These are phyloP conservation scores for Solanum appendiculatum DNA, from an alignment of 257 asterid genomes.

Conservation along the genomic window DNA sequence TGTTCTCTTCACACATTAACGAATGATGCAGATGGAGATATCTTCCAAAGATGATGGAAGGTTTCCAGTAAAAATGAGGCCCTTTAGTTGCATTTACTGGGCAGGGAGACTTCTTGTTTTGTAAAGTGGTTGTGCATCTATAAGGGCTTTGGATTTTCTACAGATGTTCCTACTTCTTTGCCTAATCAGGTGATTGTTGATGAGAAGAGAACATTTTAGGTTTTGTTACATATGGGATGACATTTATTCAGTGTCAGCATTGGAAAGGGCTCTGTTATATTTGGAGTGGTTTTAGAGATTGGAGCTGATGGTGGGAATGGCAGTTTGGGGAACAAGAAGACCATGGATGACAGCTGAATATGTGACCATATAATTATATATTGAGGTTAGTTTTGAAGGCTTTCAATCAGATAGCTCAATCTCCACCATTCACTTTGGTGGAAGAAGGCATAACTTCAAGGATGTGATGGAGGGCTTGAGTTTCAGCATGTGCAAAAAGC, in stretches of 20 bases:
- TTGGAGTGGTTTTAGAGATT: slow-evolving; percentile 18
- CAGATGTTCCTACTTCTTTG: slow-evolving; percentile 18
- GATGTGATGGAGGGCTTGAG: slow-evolving; percentile 27
- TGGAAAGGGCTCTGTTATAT: slow-evolving; percentile 18
- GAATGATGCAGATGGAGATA: slow-evolving; percentile 31
- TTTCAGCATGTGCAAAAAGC: slow-evolving; percentile 36
- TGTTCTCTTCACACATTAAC: slow-evolving; percentile 20
- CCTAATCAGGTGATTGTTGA: slow-evolving; percentile 31
- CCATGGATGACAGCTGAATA: slow-evolving; percentile 8
- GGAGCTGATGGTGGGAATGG: slow-evolving; percentile 10
- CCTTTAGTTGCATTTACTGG: slow-evolving; percentile 23
- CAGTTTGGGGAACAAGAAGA: slow-evolving; percentile 21
- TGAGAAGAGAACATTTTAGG: slow-evolving; percentile 30
- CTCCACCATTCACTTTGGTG: slow-evolving; percentile 13
- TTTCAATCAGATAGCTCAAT: slow-evolving; percentile 12
- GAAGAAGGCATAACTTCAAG: slow-evolving; percentile 14
- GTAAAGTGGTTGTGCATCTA: slow-evolving; percentile 22
- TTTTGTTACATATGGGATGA: slow-evolving; percentile 30
- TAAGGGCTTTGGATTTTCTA: slow-evolving; percentile 22
- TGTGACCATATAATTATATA: slow-evolving; percentile 19
- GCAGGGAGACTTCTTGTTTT: slow-evolving; percentile 25
- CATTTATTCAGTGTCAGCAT: slow-evolving; percentile 19
- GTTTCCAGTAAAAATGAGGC: slow-evolving; percentile 21
- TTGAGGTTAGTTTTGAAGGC: slow-evolving; percentile 22
- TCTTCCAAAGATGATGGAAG: slow-evolving; percentile 28